Evolutionary conservation across 495 filamentous ascomycete genomes (phyloP), one percentile per base, ranked within the genome.

Genomic region (Penicillium coprophilum): DNA sequence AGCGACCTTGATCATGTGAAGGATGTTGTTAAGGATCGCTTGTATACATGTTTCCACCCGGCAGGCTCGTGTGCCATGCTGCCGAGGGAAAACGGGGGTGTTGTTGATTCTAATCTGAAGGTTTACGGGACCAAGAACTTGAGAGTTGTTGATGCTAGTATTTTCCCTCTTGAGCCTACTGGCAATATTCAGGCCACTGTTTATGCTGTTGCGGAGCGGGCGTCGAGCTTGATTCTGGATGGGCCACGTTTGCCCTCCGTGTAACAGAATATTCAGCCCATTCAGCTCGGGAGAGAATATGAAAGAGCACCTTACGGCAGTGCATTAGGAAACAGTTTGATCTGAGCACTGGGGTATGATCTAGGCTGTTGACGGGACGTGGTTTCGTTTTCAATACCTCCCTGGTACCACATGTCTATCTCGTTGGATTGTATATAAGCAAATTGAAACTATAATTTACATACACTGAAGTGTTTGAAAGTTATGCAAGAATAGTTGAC

Each of bases 191-290:
- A 76, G 64, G 71, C 74, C 4, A 67, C 68, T 2, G 79, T 83
- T 10, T 84, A 83, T 68, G 79, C 78, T 0, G 70, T 83, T 20
- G 82, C 79, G 0, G 82, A 86, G 67, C 64, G 68, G 53, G 81
- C 80, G 17, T 79, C 80, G 24, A 27, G 24, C 24, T 27, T 27
- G 24, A n/a, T n/a, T n/a, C n/a, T n/a, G n/a, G n/a, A 27, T 27
- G 24, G 4, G 24, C 4, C 24, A 27, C 24, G 24, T 27, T 27
- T 27, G 24, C 4, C 24, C 24, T 27, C 24, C 7, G 24, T 27
- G 24, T 27, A 27, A 5, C 3, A 27, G 24, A 27, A 27, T 0
- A 4, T 2, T 27, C 24, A 27, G 24, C 24, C 4, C 2, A 4
- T 2, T 27, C 24, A 27, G 24, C 24, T 4, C 2, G 24, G 3